Conservation (phyloP, 345 rosid genomes). For the Gossypium thurberi region DNA sequence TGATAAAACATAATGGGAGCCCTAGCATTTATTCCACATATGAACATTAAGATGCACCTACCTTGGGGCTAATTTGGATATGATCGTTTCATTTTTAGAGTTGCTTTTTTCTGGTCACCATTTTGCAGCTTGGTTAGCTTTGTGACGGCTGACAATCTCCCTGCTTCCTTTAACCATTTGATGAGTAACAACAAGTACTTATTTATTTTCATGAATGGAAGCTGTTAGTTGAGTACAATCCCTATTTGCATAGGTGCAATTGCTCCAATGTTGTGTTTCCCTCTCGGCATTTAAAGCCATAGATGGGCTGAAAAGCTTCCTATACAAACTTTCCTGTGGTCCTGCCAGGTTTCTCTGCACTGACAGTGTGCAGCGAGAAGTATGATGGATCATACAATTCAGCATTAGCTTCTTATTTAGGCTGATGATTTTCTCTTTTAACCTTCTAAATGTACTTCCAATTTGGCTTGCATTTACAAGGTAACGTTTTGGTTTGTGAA, state of each 20-base stretch:
- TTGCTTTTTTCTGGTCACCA: neutral
- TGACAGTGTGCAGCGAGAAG: conserved; percentile 99
- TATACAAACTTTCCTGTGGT: conserved; percentile 42
- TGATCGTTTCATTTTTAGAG: neutral
- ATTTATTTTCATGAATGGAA: neutral
- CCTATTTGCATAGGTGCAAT: neutral
- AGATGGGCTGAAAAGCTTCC: conserved; percentile 61
- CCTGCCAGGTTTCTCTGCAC: conserved; percentile 98
- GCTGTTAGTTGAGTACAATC: neutral
- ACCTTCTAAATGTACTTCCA: neutral
- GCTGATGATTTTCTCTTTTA: neutral
- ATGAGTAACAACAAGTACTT: neutral
- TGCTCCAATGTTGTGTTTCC: conserved; percentile 10
- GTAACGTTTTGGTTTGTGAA: neutral
- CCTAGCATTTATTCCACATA: neutral
- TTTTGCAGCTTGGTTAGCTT: neutral
- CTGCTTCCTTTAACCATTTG: neutral
- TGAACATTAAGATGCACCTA: neutral
- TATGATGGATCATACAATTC: conserved; percentile 83
- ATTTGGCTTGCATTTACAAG: neutral
- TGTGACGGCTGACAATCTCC: neutral
- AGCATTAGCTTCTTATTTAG: neutral
- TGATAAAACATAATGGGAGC: neutral
- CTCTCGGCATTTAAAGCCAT: conserved; percentile 63
- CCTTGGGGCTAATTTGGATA: neutral